Conservation (phyloP, 257 asterid species). For the Nicotiana otophora region DNA sequence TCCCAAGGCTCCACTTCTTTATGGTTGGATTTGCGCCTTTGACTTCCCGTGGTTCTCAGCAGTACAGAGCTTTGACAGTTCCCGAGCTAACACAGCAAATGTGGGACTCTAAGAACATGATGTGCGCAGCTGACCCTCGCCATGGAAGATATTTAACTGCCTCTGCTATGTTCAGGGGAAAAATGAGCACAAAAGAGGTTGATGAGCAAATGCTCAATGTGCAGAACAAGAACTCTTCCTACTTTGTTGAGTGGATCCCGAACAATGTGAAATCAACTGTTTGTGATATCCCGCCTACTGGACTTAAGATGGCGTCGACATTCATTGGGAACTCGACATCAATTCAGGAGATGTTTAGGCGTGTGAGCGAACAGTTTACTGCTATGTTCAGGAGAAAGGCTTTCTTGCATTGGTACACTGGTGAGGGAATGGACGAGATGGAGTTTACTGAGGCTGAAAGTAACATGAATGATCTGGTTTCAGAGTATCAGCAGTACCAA, state of each 20-base stretch:
- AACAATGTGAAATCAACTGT: conserved; percentile 13
- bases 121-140: conserved; percentile 10
- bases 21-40: conserved; percentile 11
- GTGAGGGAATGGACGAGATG: conserved; percentile 12
- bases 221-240: conserved; percentile 5
- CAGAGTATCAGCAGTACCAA: conserved; percentile 8
- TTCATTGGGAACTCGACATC: conserved; percentile 3
- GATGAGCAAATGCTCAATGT: conserved; percentile 10
- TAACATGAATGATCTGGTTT: conserved; percentile 6
- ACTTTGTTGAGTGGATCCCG: conserved; percentile 8
- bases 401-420: conserved; percentile 13
- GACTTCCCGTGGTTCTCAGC: conserved; percentile 10
- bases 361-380: conserved; percentile 6
- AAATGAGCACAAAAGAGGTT: conserved; percentile 5
- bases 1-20: conserved; percentile 11
- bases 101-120: conserved; percentile 11
- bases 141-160: background rate
- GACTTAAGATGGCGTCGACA: background rate
- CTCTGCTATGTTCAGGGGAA: conserved; percentile 8
- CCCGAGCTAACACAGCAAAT: conserved; percentile 5
- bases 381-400: conserved; percentile 12
- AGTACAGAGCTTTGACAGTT: conserved; percentile 8
- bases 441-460: conserved; percentile 3
- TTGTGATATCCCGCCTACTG: conserved; percentile 5
- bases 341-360: conserved; percentile 13